Percentiles rank a stretch among this genome's conserved stretches.
These are phyloP conservation scores for Quillaja saponaria DNA, from an alignment of 306 rosid species.

Conservation along the genomic window DNA sequence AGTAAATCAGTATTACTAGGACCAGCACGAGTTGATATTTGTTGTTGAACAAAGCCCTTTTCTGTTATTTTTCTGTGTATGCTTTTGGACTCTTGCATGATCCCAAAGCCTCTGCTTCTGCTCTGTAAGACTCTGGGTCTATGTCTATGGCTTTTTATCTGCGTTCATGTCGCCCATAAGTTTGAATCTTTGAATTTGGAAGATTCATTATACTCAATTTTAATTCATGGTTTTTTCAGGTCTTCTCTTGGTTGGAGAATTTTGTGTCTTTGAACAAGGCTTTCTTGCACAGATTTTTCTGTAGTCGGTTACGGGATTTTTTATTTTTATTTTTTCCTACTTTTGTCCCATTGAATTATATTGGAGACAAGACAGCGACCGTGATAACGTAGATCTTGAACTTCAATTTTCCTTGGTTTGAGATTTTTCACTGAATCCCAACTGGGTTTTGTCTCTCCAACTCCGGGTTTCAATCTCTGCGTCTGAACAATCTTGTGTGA, in stretches of 20 bases:
- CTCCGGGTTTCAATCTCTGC: constrained; percentile 25
- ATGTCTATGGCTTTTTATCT: constrained; percentile 37
- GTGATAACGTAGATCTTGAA: constrained; percentile 36
- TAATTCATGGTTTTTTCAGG: neutral
- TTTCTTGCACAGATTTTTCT: constrained; percentile 26
- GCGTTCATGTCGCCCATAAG: constrained; percentile 26
- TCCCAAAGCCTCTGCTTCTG: constrained; percentile 28
- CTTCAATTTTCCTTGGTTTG: constrained; percentile 11
- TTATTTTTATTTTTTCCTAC: neutral
- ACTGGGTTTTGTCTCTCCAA: constrained; percentile 14
- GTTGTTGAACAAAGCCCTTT: constrained; percentile 3
- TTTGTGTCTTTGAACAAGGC: constrained; percentile 24
- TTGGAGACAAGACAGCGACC: constrained; percentile 27
- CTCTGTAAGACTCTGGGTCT: constrained; percentile 23
- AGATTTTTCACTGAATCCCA: constrained; percentile 22
- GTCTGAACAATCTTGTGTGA: neutral
- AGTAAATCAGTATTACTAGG: neutral
- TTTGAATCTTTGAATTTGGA: constrained; percentile 33
- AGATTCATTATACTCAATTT: constrained; percentile 18
- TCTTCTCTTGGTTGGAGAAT: neutral
- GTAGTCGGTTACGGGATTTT: constrained; percentile 30
- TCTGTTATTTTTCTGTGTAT: constrained; percentile 32
- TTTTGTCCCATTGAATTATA: neutral
- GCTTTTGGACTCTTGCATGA: constrained; percentile 56
- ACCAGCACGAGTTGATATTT: constrained; percentile 19